These are phyloP conservation scores for Ceratocystis smalleyi DNA, from an alignment of 2,329 filamentous ascomycete genomes.

Conservation along the genomic window DNA sequence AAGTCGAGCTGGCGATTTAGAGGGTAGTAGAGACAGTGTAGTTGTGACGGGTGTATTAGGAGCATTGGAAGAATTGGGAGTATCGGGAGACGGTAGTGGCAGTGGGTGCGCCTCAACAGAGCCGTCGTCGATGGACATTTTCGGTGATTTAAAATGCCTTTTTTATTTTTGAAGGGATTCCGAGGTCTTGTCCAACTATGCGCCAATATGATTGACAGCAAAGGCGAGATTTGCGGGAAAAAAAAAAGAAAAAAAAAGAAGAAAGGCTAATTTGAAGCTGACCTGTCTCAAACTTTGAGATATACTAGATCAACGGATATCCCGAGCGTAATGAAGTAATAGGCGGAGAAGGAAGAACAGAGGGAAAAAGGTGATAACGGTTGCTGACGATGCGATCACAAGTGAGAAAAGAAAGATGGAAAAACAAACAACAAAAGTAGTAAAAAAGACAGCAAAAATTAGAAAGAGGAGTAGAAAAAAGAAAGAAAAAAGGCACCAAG, in stretches of 20 bases:
- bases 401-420: neutral
- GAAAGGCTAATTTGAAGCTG: neutral
- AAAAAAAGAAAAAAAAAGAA: neutral
- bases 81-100: neutral
- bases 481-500: neutral
- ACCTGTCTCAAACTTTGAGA: slow-evolving; percentile 1
- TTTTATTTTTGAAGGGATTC: neutral
- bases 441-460: neutral
- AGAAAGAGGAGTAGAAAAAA: neutral
- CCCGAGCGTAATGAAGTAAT: neutral
- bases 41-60: neutral
- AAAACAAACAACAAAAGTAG: neutral
- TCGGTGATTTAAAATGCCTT: neutral
- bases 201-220: neutral
- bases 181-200: neutral
- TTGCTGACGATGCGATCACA: neutral
- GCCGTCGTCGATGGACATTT: slow-evolving; percentile 5
- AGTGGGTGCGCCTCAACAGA: neutral
- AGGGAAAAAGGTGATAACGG: neutral
- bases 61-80: neutral
- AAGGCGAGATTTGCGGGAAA: neutral
- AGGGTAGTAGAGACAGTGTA: neutral
- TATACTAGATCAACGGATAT: neutral
- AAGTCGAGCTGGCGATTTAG: neutral
- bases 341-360: neutral